phyloP scores from a whole-genome alignment of 2,329 filamentous ascomycete species.

The Arachnomyces sp. region DNA sequence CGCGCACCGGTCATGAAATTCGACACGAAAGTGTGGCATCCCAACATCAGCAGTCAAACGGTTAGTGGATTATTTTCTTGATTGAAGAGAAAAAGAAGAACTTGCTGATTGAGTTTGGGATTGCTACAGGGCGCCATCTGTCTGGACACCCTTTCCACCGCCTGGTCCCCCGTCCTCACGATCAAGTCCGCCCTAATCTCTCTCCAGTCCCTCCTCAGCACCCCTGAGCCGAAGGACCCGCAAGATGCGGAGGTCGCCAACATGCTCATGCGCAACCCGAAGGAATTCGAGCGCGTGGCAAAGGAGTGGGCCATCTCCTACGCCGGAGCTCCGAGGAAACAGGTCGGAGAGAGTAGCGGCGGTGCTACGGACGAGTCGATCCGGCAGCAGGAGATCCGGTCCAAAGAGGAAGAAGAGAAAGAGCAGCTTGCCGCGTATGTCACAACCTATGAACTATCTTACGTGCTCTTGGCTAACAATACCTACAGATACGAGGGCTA shows the following conservation, averaged over 20 bases:
- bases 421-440: slow-evolving; percentile 49
- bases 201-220: slow-evolving; percentile 84
- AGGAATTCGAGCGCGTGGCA: slow-evolving; percentile 72
- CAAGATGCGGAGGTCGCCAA: slow-evolving; percentile 92
- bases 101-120: slow-evolving; percentile 8
- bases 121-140: slow-evolving; percentile 78
- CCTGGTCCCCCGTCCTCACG: slow-evolving; percentile 93
- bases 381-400: slow-evolving; percentile 46
- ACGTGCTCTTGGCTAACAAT: slow-evolving; percentile 21
- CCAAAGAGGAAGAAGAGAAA: slow-evolving; percentile 50
- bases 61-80: slow-evolving; percentile 44
- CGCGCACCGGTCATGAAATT: slow-evolving; percentile 87
- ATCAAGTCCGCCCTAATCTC: slow-evolving; percentile 94
- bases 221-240: slow-evolving; percentile 89
- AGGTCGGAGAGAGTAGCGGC: slow-evolving; percentile 47
- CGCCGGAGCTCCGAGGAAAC: slow-evolving; percentile 63
- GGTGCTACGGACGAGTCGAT: slow-evolving; percentile 47
- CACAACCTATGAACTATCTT: not conserved
- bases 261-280: slow-evolving; percentile 75
- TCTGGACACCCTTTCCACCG: slow-evolving; percentile 78
- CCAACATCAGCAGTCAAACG: slow-evolving; percentile 90
- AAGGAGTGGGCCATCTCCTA: slow-evolving; percentile 84
- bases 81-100: not conserved
- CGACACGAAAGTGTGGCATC: slow-evolving; percentile 91
- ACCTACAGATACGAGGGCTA: slow-evolving; percentile 71